Evolutionary conservation across 768 basidiomycete species (phyloP).

Genomic region (Russula sp.): DNA sequence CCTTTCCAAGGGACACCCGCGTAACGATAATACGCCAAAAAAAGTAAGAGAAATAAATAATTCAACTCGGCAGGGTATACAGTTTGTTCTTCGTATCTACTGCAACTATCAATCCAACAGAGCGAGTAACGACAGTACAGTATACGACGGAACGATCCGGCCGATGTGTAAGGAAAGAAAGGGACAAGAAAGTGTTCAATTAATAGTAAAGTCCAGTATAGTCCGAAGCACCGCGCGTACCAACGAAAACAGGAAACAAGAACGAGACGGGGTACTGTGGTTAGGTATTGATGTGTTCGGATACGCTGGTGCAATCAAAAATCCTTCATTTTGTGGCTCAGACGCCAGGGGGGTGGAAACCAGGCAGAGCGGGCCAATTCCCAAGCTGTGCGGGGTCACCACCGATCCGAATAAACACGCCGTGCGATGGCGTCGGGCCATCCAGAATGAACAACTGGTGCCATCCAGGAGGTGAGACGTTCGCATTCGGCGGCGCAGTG

Average conservation of each 20-base stretch:
- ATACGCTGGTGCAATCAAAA: not conserved
- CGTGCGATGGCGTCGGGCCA: slow-evolving; percentile 71
- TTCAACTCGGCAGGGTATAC: no score
- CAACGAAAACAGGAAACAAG: no score
- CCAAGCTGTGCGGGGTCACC: slow-evolving; percentile 67
- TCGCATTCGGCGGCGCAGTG: slow-evolving; percentile 64
- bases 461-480: slow-evolving; percentile 70
- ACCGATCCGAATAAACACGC: slow-evolving; percentile 71
- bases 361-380: slow-evolving; percentile 66
- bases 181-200: not conserved
- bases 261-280: no score
- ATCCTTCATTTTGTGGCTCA: slow-evolving; percentile 22
- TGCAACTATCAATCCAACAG: no score
- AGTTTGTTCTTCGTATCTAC: no score
- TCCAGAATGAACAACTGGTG: slow-evolving; percentile 72
- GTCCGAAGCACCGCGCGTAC: no score
- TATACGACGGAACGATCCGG: not conserved
- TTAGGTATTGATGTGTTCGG: not conserved
- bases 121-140: not conserved
- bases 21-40: no score
- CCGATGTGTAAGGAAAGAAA: no score
- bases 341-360: slow-evolving; percentile 62
- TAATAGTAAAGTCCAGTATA: no score
- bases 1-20: no score
- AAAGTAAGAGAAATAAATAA: no score